Evolutionary conservation across 164 flowering plant species (phyloP).

Genomic region (Hamamelis virginiana): DNA sequence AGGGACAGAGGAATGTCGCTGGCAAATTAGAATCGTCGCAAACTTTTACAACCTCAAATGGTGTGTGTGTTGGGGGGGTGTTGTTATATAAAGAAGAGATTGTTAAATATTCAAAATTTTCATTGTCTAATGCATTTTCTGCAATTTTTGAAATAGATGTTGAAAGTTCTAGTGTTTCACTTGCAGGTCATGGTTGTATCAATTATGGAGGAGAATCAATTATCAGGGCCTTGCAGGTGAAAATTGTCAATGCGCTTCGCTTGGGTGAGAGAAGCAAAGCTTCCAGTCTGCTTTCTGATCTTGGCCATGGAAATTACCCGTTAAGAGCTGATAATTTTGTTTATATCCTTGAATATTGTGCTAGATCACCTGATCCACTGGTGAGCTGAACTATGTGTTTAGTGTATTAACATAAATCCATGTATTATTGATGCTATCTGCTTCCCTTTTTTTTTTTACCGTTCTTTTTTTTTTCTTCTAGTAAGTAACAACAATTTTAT

Average conservation of each 20-base stretch:
- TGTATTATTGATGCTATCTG: background rate
- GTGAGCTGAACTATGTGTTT: conserved; percentile 33
- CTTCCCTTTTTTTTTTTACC: too few relatives aligned
- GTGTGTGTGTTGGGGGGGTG: too few relatives aligned
- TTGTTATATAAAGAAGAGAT: too few relatives aligned
- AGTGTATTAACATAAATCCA: background rate
- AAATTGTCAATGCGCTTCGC: conserved; percentile 71
- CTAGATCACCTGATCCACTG: conserved; percentile 68
- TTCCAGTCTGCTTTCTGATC: conserved; percentile 47
- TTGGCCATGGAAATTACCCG: conserved; percentile 20
- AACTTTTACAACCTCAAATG: conserved; percentile 9
- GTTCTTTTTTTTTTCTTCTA: too few relatives aligned
- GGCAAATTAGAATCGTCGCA: conserved; percentile 5
- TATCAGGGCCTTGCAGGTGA: conserved; percentile 30
- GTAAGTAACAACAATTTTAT: too few relatives aligned
- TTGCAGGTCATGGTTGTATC: conserved; percentile 26
- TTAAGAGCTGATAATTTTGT: conserved; percentile 49
- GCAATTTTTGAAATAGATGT: too few relatives aligned
- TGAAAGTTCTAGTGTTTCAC: background rate
- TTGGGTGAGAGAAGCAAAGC: conserved; percentile 61
- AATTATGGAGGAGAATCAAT: conserved; percentile 20
- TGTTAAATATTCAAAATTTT: background rate
- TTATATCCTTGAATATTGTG: conserved; percentile 62
- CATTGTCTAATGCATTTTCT: too few relatives aligned
- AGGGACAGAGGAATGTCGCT: conserved; percentile 12